Base-by-base conservation (phyloP, 2,329 filamentous ascomycete species). In the Hypoxylon rubiginosum region DNA sequence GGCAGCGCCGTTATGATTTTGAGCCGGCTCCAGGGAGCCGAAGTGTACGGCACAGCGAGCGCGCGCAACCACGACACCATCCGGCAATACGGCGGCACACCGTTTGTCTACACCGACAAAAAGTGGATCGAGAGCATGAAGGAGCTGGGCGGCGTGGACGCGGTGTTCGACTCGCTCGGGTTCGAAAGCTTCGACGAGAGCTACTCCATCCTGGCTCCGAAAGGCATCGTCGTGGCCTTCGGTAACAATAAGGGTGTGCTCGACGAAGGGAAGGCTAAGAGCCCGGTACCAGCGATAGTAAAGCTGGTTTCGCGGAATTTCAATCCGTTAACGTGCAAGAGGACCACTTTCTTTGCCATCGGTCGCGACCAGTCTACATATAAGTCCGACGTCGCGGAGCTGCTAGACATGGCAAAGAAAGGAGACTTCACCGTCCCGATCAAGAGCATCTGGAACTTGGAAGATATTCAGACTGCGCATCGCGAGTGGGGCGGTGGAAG, bases 161-260 rank as follows among this genome's bases (percentile, higher is more conserved):
- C 72, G 39, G 73, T 72, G 39, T 75, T 75, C 50, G 84, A 86
- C 26, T 76, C 84, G 0, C 79, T 86, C 2, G 83, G 83, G 41
- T 84, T 82, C 67, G 82, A 85, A 65, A 83, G 82, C 64, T 86
- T 78, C 69, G 82, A 85, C 62, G 83, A 86, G 69, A 82, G 80
- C 10, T 85, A 79, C 75, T 74, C 75, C 2, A 83, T 85, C 41
- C 75, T 86, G 17, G 48, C 73, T 3, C 67, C 75, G 4, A 74
- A 71, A n/a, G 82, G 82, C n/a, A 74, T 79, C 36, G 72, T 82
- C 2, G 77, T 82, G 1, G 80, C 74, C 1, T 82, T 76, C 52
- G 80, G 79, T 1, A 77, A 74, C 26, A 82, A 82, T 67, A 72
- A 78, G 64, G 67, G 69, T 50, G 58, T 73, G 34, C 66, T 82